A percentile compares a stretch with the other conserved stretches of the same genome.
phyloP scores from a whole-genome alignment of 139 green algal genomes.

The Asterochloris erici region DNA sequence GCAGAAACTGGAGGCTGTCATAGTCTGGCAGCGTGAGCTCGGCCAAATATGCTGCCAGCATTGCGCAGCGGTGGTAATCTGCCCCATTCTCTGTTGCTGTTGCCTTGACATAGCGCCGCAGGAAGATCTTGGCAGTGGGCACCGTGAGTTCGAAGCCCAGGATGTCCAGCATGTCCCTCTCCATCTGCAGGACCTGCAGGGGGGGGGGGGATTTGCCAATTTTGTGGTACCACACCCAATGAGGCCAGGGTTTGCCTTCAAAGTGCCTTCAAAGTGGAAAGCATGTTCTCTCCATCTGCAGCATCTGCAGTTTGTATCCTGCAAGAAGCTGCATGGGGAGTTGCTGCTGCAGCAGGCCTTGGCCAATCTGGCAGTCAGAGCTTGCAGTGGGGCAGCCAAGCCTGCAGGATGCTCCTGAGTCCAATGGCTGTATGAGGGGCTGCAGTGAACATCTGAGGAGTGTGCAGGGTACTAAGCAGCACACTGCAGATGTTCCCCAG shows the following conservation, averaged over 20 bases:
- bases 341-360: too few relatives aligned
- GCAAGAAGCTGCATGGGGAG: neutral
- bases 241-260: too few relatives aligned
- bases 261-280: too few relatives aligned
- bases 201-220: too few relatives aligned
- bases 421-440: too few relatives aligned
- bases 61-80: constrained; percentile 41
- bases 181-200: constrained; percentile 46
- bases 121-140: constrained; percentile 92
- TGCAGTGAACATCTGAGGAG: too few relatives aligned
- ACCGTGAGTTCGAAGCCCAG: constrained; percentile 88
- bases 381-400: too few relatives aligned
- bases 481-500: too few relatives aligned
- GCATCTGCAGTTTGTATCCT: neutral
- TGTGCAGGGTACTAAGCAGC: too few relatives aligned
- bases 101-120: constrained; percentile 72
- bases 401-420: too few relatives aligned
- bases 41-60: constrained; percentile 81
- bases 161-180: constrained; percentile 73
- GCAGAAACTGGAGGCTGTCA: constrained; percentile 68
- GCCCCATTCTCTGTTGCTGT: constrained; percentile 17
- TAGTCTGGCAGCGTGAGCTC: constrained; percentile 87
- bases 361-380: too few relatives aligned
- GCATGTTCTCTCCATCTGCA: neutral
- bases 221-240: too few relatives aligned